phyloP scores from a whole-genome alignment of 345 rosid species.

The Hirschfeldia incana region DNA sequence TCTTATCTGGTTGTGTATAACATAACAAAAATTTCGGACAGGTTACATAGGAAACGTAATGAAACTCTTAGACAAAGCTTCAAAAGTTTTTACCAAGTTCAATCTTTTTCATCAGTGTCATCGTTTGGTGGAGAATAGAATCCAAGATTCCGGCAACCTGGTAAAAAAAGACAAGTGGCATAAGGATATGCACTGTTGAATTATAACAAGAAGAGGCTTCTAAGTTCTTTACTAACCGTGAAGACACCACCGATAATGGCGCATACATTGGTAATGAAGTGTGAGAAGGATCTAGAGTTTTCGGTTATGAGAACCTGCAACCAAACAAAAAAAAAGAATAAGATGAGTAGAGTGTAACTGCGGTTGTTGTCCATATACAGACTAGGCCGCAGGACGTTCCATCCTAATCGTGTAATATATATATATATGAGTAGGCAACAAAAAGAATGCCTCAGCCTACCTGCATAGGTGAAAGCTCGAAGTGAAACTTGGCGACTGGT shows the following conservation, averaged over 20 bases:
- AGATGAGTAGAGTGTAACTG: slow-evolving; percentile 4
- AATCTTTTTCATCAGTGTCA: slow-evolving; percentile 84
- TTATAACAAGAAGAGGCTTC: background rate
- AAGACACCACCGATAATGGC: slow-evolving; percentile 97
- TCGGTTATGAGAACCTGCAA: slow-evolving; percentile 83
- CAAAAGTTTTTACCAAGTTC: slow-evolving; percentile 93
- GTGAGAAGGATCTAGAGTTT: slow-evolving; percentile 79
- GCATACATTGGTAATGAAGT: slow-evolving; percentile 90
- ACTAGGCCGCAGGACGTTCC: background rate
- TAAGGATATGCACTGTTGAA: background rate
- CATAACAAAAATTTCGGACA: slow-evolving; percentile 12
- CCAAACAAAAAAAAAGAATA: background rate
- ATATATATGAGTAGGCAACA: slow-evolving; percentile 18
- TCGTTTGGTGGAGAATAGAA: slow-evolving; percentile 73
- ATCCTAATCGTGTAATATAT: slow-evolving; percentile 3
- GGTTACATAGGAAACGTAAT: slow-evolving; percentile 14
- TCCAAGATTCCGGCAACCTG: slow-evolving; percentile 99
- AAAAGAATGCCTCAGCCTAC: slow-evolving; percentile 35
- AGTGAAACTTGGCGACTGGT: slow-evolving; percentile 88
- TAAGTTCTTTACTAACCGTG: slow-evolving; percentile 67
- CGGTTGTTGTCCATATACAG: background rate
- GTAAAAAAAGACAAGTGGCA: background rate
- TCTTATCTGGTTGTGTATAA: slow-evolving; percentile 11
- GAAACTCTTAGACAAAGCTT: slow-evolving; percentile 21
- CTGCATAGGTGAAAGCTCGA: slow-evolving; percentile 99